Base-by-base conservation (phyloP, 306 rosid genomes). In the Sicyos baderoa region DNA sequence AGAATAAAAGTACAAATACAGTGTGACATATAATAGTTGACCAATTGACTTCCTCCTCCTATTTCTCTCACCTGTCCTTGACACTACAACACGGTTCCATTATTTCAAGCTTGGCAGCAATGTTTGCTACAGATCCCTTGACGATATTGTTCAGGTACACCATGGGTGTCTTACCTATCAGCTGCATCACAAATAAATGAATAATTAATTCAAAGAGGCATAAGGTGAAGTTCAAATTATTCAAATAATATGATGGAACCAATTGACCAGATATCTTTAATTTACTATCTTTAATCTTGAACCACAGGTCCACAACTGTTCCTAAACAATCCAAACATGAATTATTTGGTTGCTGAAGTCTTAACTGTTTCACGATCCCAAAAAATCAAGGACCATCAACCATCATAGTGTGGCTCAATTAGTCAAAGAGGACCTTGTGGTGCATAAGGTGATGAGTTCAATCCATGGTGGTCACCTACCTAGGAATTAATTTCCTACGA, bases 71-170 rank as follows among this genome's bases (percentile, higher is more conserved):
- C 97, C 98, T 86, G 79, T 93, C 99, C 82, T 93, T 93, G 81
- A 93, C 99, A 82, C 99, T 93, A 70, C 99, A 93, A 79, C 99
- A 93, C 0, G 97, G 99, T 84, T 93, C 99, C 99, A 93, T 90
- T 72, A 89, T 88, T 87, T 93, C 99, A 77, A 93, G 99, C 84
- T 93, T 90, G 52, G 99, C 99, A 77, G 97, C 99, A 81, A 93
- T 78, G 74, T 84, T 93, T 49, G 99, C 96, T 44, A 90, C 86
- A 14, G 87, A 90, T 15, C 94, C 99, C 81, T 83, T 90, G 8
- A 77, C 88, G 8, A 88, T 82, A 45, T 68, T 86, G 73, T 93
- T 93, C 72, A 93, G 87, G 86, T 93, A 93, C 51, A 93, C 99
- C 99, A 93, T 90, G 17, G 99, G 97, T 17, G 99, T 93, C 81